Base-by-base conservation (phyloP, 176 grass and related monocot genomes). In the Echinochloa phyllopogon region DNA sequence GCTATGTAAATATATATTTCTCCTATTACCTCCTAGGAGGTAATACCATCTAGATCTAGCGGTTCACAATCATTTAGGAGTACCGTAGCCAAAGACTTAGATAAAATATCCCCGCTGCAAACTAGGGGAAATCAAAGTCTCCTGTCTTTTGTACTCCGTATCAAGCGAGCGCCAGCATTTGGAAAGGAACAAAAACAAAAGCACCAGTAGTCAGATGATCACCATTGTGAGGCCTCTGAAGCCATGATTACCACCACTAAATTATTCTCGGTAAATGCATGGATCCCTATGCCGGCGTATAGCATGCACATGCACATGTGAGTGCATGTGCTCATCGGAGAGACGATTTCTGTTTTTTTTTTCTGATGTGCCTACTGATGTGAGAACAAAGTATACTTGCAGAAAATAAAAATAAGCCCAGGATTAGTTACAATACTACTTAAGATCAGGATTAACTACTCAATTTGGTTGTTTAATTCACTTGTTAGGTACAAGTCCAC, bases 401-500 rank as follows among this genome's bases (percentile, higher is more conserved):
- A 40, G 8, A 16, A 37, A 67, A 48, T 5, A 41, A 41, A 41
- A 68, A 74, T 11, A 39, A 59, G 38, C 2, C 49, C 36, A 4
- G 44, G 23, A 37, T 45, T 52, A 38, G 20, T 64, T 77, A 70
- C 23, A 82, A 55, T 76, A 82, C 6, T 5, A 24, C 36, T 43
- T 41, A 75, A 3, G 45, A 23, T 20, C 63, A 20, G 0, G 24
- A 45, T 76, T 81, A 85, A 81, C 61, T 37, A 75, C 21, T 69
- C 42, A 13, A 48, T n/a, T 75, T 75, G 42, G 62, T 85, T 67
- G 18, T 42, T 75, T 64, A 79, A 12, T 33, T 29, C 25, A 62
- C n/a, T 7, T 71, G 78, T 69, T 77, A 82, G 78, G 78, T 65
- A 23, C 45, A 48, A 11, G 2, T 21, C 64, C 77, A 89, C 63